A percentile compares a stretch with the other conserved stretches of the same genome.
phyloP scores from a whole-genome alignment of 1,284 basidiomycete genomes.

The Melampsora americana region DNA sequence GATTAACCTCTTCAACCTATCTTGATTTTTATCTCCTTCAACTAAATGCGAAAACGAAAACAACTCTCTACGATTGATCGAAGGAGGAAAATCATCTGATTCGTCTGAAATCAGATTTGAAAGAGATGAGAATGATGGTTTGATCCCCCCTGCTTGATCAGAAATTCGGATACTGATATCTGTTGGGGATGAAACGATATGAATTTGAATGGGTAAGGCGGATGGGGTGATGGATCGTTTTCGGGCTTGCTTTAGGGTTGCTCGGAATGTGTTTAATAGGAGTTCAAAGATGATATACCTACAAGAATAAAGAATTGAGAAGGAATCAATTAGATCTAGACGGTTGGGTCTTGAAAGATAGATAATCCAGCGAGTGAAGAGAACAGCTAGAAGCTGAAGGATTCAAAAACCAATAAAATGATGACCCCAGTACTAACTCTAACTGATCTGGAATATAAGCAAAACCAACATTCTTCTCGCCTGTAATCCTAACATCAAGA shows the following conservation, averaged over 20 bases:
- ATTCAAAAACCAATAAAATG: too few species aligned
- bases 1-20: too few species aligned
- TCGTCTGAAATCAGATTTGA: too few species aligned
- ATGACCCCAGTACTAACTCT: constrained; percentile 51
- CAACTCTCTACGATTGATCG: too few species aligned
- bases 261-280: constrained; percentile 66
- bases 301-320: too few species aligned
- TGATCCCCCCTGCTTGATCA: constrained; percentile 65
- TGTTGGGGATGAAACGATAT: constrained; percentile 68
- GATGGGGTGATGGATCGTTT: constrained; percentile 44
- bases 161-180: constrained; percentile 75
- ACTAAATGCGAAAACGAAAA: too few species aligned
- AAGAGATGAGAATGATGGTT: too few species aligned
- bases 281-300: constrained; percentile 75
- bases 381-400: background rate
- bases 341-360: too few species aligned
- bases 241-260: constrained; percentile 47
- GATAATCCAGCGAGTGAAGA: constrained; percentile 8
- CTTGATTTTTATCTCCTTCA: too few species aligned
- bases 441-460: constrained; percentile 84
- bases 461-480: constrained; percentile 69
- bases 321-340: too few species aligned
- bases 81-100: too few species aligned
- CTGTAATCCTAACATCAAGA: constrained; percentile 59
- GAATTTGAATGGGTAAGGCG: constrained; percentile 66